A percentile compares a stretch with the other conserved stretches of the same genome.
These are phyloP conservation scores for Laburnicola sp. DNA, from an alignment of 2,329 filamentous ascomycete genomes.

Conservation along the genomic window DNA sequence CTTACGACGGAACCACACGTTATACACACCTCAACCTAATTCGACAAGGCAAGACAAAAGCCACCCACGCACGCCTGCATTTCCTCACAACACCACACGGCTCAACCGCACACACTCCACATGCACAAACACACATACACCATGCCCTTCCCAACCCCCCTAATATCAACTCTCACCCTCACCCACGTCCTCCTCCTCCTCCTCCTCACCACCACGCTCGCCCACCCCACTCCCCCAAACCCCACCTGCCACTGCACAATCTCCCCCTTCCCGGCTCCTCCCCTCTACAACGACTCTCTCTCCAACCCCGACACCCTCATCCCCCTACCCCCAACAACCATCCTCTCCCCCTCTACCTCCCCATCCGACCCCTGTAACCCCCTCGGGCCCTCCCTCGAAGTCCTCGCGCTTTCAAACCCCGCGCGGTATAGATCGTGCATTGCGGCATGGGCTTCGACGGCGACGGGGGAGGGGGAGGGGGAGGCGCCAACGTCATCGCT, in stretches of 20 bases:
- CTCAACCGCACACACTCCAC: neutral
- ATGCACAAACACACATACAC: neutral
- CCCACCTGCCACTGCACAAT: constrained; percentile 37
- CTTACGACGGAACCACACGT: too few species aligned
- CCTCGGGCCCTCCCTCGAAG: constrained; percentile 32
- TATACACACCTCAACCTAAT: too few species aligned
- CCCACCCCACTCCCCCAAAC: constrained; percentile 31
- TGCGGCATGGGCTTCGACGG: constrained; percentile 1
- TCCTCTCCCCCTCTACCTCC: constrained; percentile 23
- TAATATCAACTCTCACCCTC: constrained; percentile 1
- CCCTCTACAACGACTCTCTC: constrained; percentile 4
- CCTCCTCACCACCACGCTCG: constrained; percentile 19
- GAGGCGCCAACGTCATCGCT: neutral
- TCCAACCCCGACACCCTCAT: constrained; percentile 12
- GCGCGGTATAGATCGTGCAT: constrained; percentile 34
- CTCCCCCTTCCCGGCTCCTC: constrained; percentile 11
- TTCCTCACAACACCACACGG: too few species aligned
- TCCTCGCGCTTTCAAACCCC: constrained; percentile 27
- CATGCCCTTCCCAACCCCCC: constrained; percentile 5
- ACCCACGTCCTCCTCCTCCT: constrained; percentile 1
- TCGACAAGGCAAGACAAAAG: too few species aligned
- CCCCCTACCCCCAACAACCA: constrained; percentile 20
- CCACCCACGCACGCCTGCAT: too few species aligned
- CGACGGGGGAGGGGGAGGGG: neutral
- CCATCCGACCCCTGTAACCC: constrained; percentile 24